phyloP scores from a whole-genome alignment of 306 rosid genomes.

The Medicago arabica region DNA sequence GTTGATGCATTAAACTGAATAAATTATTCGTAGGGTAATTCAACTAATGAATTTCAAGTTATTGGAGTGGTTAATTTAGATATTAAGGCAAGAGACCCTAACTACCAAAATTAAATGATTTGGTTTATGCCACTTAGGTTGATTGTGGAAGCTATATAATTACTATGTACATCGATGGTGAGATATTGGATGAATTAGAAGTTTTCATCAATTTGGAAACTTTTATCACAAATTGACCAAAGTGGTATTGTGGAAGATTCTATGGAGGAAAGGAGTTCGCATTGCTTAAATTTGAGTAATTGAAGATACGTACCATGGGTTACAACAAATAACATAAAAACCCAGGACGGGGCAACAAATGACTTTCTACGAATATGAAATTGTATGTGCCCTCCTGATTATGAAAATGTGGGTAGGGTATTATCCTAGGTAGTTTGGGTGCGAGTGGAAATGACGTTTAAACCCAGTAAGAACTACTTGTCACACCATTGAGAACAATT shows the following conservation, averaged over 20 bases:
- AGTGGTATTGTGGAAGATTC: constrained; percentile 1
- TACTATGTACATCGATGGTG: not conserved
- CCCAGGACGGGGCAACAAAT: not conserved
- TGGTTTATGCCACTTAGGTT: not conserved
- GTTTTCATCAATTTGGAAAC: constrained; percentile 15
- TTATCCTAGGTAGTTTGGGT: not conserved
- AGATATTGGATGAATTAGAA: not conserved
- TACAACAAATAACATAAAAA: not conserved
- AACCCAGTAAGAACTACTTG: not conserved
- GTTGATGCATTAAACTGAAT: not conserved
- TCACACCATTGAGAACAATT: constrained; percentile 2
- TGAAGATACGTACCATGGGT: not conserved
- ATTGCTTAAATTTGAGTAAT: constrained; percentile 1
- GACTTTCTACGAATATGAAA: not conserved
- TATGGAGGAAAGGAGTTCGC: not conserved
- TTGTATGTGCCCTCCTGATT: not conserved
- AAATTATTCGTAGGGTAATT: not conserved
- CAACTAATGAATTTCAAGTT: not conserved
- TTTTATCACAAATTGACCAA: not conserved
- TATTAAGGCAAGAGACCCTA: constrained; percentile 8
- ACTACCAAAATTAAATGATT: not conserved
- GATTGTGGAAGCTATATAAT: not conserved
- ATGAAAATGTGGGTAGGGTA: not conserved
- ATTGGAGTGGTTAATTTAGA: not conserved
- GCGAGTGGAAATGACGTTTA: not conserved